Conservation (phyloP, 2,329 filamentous ascomycete genomes). For the Nemania serpens region DNA sequence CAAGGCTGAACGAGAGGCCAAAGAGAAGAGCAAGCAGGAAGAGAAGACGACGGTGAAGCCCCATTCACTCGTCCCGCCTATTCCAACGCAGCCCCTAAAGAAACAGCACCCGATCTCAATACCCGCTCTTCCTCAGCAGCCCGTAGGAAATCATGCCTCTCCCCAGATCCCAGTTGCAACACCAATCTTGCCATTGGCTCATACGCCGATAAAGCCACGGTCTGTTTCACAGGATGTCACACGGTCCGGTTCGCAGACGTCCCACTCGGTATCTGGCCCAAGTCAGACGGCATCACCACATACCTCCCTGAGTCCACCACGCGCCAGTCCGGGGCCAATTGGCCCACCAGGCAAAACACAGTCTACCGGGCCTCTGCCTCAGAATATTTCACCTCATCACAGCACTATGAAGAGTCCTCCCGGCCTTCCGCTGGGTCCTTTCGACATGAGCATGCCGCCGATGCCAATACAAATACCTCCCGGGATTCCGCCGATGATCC, state of each 20-base stretch:
- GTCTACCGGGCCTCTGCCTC: slow-evolving; percentile 47
- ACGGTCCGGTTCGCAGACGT: slow-evolving; percentile 70
- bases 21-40: slow-evolving; percentile 52
- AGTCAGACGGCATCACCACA: slow-evolving; percentile 66
- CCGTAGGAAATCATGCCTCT: slow-evolving; percentile 67
- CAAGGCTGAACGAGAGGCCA: slow-evolving; percentile 53
- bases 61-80: slow-evolving; percentile 45
- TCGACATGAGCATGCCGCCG: slow-evolving; percentile 54
- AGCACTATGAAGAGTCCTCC: slow-evolving; percentile 61
- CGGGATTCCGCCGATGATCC: slow-evolving; percentile 62
- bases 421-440: slow-evolving; percentile 49
- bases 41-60: slow-evolving; percentile 51
- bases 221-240: slow-evolving; percentile 80
- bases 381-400: slow-evolving; percentile 67
- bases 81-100: slow-evolving; percentile 50
- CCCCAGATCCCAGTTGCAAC: slow-evolving; percentile 80
- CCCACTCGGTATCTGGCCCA: slow-evolving; percentile 61
- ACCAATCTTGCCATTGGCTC: slow-evolving; percentile 79
- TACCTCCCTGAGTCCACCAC: slow-evolving; percentile 64
- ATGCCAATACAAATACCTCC: slow-evolving; percentile 63
- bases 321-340: slow-evolving; percentile 67
- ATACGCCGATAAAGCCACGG: slow-evolving; percentile 76
- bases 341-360: slow-evolving; percentile 66
- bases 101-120: slow-evolving; percentile 50
- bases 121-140: slow-evolving; percentile 63